A percentile compares a stretch with the other conserved stretches of the same genome.
phyloP scores from a whole-genome alignment of 1,139 yeast genomes.

The Saccharomyces hybrid region DNA sequence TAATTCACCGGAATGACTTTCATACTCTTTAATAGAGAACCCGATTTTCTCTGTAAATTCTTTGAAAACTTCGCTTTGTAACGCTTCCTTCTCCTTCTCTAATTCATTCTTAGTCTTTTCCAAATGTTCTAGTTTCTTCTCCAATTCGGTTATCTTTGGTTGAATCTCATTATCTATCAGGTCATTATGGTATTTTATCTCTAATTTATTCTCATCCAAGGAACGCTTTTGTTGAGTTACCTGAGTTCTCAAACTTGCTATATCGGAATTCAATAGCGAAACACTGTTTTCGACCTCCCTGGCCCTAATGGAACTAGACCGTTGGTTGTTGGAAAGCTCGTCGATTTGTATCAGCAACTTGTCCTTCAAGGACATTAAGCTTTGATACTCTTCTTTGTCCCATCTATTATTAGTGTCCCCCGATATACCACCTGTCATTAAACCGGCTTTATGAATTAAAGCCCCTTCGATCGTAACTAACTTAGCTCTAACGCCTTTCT shows the following conservation, averaged over 20 bases:
- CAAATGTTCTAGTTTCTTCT: slow-evolving; percentile 17
- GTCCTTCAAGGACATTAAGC: slow-evolving; percentile 53
- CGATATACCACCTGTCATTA: slow-evolving; percentile 83
- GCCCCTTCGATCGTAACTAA: slow-evolving; percentile 81
- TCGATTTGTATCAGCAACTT: slow-evolving; percentile 48
- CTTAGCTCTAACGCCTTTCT: slow-evolving; percentile 49
- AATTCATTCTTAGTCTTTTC: slow-evolving; percentile 22
- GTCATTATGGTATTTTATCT: slow-evolving; percentile 45
- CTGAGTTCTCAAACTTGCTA: slow-evolving; percentile 47
- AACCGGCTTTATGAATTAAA: slow-evolving; percentile 73
- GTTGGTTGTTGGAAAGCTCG: slow-evolving; percentile 39
- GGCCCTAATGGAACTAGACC: slow-evolving; percentile 51
- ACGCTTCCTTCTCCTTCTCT: slow-evolving; percentile 32
- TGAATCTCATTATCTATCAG: slow-evolving; percentile 33
- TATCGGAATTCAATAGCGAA: slow-evolving; percentile 44
- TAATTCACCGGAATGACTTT: slow-evolving; percentile 55
- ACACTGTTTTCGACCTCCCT: slow-evolving; percentile 53
- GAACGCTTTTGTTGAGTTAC: slow-evolving; percentile 44
- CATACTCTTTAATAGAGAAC: slow-evolving; percentile 60
- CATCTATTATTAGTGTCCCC: slow-evolving; percentile 44
- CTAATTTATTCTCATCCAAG: slow-evolving; percentile 47
- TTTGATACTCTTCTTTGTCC: slow-evolving; percentile 67
- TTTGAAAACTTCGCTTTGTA: slow-evolving; percentile 43
- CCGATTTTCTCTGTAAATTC: slow-evolving; percentile 50
- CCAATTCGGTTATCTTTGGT: slow-evolving; percentile 25